phyloP scores from a whole-genome alignment of 2,329 filamentous ascomycete species.

The Aspergillus ochraceoroseus region DNA sequence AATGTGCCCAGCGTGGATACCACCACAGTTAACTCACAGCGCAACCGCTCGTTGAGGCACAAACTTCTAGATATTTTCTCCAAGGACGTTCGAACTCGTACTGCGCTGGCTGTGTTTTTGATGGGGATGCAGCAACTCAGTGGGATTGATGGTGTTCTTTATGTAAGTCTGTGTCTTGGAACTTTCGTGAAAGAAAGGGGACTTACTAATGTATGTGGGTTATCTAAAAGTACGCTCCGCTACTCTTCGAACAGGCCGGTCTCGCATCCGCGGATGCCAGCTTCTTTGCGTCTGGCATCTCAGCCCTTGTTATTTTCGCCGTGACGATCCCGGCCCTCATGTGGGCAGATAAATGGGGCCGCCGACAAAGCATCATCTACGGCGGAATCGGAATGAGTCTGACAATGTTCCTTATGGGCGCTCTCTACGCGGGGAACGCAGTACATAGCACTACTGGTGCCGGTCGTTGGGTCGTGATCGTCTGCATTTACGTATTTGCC shows the following conservation, averaged over 20 bases:
- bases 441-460: slow-evolving; percentile 28
- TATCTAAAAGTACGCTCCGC: slow-evolving; percentile 52
- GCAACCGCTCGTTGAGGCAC: slow-evolving; percentile 15
- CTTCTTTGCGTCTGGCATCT: slow-evolving; percentile 59
- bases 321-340: slow-evolving; percentile 55
- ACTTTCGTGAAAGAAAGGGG: background rate
- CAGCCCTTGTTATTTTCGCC: slow-evolving; percentile 55
- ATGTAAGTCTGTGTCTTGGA: slow-evolving; percentile 40
- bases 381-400: slow-evolving; percentile 50
- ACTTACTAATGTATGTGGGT: slow-evolving; percentile 1
- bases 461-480: slow-evolving; percentile 31
- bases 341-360: slow-evolving; percentile 55
- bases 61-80: slow-evolving; percentile 34
- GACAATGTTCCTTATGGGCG: slow-evolving; percentile 35
- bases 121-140: slow-evolving; percentile 57
- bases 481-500: slow-evolving; percentile 29
- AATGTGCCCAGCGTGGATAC: slow-evolving; percentile 5
- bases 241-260: slow-evolving; percentile 57
- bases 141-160: slow-evolving; percentile 60
- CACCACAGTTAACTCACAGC: background rate
- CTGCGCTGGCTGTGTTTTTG: slow-evolving; percentile 52
- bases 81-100: slow-evolving; percentile 46
- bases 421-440: slow-evolving; percentile 30
- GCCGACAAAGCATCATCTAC: slow-evolving; percentile 51
- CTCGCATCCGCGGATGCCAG: slow-evolving; percentile 51